A percentile compares a stretch with the other conserved stretches of the same genome.
Evolutionary conservation across 257 asterid genomes (phyloP).

Genomic region (Solanum peruvianum): DNA sequence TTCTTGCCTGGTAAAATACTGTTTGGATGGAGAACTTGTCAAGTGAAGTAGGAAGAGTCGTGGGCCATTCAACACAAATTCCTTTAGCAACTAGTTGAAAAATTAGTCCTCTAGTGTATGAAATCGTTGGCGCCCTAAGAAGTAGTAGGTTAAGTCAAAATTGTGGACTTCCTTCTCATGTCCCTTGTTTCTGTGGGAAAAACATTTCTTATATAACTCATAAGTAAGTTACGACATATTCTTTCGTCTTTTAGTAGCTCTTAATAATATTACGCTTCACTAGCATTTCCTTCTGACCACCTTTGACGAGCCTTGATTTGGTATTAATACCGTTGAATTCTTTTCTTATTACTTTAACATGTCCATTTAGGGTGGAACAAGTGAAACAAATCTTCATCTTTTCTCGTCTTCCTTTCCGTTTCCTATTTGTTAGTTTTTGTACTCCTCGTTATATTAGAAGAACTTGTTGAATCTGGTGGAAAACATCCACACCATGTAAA

Average conservation of each 20-base stretch:
- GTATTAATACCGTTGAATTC: background rate
- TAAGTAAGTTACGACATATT: background rate
- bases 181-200: background rate
- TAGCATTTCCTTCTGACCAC: background rate
- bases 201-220: background rate
- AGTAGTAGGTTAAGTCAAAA: background rate
- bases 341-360: background rate
- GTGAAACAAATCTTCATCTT: background rate
- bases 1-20: background rate
- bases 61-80: conserved; percentile 1
- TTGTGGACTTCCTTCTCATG: background rate
- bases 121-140: background rate
- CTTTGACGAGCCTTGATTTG: background rate
- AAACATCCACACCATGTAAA: background rate
- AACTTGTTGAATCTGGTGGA: background rate
- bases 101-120: conserved; percentile 8
- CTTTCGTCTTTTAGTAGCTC: background rate
- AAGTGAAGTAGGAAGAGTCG: background rate
- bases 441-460: background rate
- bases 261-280: background rate
- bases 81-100: background rate
- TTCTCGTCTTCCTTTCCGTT: background rate
- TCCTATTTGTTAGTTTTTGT: background rate
- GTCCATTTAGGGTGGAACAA: background rate
- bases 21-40: conserved; percentile 12